phyloP scores from a whole-genome alignment of 2,329 filamentous ascomycete genomes.

The Incumbomyces lentus region DNA sequence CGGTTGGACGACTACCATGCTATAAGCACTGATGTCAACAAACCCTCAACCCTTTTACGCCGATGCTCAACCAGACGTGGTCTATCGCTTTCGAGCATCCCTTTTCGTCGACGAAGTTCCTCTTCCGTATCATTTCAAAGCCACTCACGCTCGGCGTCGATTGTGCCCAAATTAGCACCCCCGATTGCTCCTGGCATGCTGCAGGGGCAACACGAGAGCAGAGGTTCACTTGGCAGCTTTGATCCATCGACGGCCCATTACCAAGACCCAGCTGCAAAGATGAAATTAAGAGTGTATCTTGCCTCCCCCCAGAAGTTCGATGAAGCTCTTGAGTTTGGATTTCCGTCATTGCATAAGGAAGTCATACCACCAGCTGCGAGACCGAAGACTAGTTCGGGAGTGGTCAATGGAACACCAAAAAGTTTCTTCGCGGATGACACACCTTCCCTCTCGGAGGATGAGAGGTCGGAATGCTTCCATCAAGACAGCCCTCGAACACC shows the following conservation, averaged over 20 bases:
- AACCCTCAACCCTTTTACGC: conserved; percentile 11
- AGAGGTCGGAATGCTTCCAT: conserved; percentile 16
- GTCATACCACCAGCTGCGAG: conserved; percentile 11
- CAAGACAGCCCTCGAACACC: conserved; percentile 22
- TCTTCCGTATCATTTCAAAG: conserved; percentile 39
- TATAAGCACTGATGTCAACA: conserved; percentile 45
- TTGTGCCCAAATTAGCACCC: conserved; percentile 22
- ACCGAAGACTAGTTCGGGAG: conserved; percentile 27
- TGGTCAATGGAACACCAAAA: conserved; percentile 36
- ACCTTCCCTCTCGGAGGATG: conserved; percentile 32
- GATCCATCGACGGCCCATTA: conserved; percentile 73
- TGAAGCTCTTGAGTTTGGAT: conserved; percentile 87
- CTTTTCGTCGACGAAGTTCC: conserved; percentile 45
- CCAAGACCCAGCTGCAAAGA: conserved; percentile 75
- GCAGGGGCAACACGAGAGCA: conserved; percentile 20
- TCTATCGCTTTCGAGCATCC: conserved; percentile 59
- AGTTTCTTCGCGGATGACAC: conserved; percentile 44
- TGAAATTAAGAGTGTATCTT: conserved; percentile 76
- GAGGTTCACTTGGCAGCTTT: conserved; percentile 43
- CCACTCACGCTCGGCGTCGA: conserved; percentile 33
- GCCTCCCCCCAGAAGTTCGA: conserved; percentile 91
- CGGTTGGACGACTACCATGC: conserved; percentile 61
- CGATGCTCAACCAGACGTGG: conserved; percentile 55
- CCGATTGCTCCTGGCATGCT: conserved; percentile 23
- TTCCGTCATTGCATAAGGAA: conserved; percentile 43